A percentile compares a stretch with the other conserved stretches of the same genome.
Evolutionary conservation across 1,284 basidiomycete species (phyloP).

Genomic region (Fomitiporia mediterranea): DNA sequence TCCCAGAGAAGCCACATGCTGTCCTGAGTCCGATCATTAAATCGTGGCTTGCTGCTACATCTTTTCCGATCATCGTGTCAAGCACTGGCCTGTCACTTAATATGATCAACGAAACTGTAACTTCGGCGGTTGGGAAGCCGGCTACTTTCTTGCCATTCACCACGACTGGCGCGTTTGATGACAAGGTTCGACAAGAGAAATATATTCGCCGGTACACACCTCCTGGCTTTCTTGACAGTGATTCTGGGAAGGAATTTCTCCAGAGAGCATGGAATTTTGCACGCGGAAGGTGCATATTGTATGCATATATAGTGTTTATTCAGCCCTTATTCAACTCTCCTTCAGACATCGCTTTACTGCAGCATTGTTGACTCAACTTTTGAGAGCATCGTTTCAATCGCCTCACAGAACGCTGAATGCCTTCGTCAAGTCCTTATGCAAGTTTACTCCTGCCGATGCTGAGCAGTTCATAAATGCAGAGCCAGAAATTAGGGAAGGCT

Average conservation of each 20-base stretch:
- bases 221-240: not conserved
- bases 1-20: not conserved
- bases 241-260: not conserved
- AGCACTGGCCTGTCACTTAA: not conserved
- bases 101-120: not conserved
- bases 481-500: not conserved
- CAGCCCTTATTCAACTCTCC: not conserved
- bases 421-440: not conserved
- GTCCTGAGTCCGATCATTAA: not conserved
- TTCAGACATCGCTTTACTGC: slow-evolving; percentile 3
- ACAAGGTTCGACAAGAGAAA: not conserved
- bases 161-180: not conserved
- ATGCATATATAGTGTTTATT: not conserved
- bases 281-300: slow-evolving; percentile 1
- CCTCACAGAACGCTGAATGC: not conserved
- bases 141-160: not conserved
- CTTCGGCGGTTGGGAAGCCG: not conserved
- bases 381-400: not conserved
- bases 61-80: not conserved
- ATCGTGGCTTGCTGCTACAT: not conserved
- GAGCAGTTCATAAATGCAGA: not conserved
- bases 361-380: not conserved
- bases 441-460: not conserved
- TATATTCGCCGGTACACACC: not conserved
- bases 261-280: not conserved